Conservation (phyloP, 495 filamentous ascomycete genomes). For the Aspergillus cavernicola region DNA sequence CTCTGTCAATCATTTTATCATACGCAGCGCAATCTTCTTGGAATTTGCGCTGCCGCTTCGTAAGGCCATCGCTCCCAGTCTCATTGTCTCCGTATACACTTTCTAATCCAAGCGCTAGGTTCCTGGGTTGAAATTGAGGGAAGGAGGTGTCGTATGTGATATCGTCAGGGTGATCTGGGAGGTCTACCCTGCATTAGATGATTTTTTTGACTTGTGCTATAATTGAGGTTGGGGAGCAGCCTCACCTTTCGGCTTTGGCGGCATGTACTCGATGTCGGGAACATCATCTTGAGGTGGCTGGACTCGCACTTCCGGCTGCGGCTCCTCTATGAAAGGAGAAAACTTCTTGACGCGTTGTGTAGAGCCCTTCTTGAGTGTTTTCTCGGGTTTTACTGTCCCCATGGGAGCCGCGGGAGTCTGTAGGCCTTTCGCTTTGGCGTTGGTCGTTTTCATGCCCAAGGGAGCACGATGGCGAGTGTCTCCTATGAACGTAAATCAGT, state of each 20-base stretch:
- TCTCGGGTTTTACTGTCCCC: slow-evolving; percentile 43
- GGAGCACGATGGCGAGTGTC: slow-evolving; percentile 72
- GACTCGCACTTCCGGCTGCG: slow-evolving; percentile 27
- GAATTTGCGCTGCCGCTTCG: slow-evolving; percentile 56
- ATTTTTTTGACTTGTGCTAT: slow-evolving; percentile 33
- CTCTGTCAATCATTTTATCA: slow-evolving; percentile 52
- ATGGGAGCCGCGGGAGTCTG: slow-evolving; percentile 56
- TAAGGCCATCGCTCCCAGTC: slow-evolving; percentile 65
- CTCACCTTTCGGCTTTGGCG: slow-evolving; percentile 57
- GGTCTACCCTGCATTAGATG: slow-evolving; percentile 48
- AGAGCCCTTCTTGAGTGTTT: slow-evolving; percentile 45
- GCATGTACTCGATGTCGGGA: slow-evolving; percentile 73
- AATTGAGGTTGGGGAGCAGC: not conserved
- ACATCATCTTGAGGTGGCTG: slow-evolving; percentile 54
- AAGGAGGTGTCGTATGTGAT: slow-evolving; percentile 57
- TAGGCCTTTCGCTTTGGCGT: slow-evolving; percentile 74
- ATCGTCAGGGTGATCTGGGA: slow-evolving; percentile 75
- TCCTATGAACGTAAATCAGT: slow-evolving; percentile 33
- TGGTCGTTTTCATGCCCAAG: slow-evolving; percentile 91
- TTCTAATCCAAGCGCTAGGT: slow-evolving; percentile 63
- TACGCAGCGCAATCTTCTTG: slow-evolving; percentile 46
- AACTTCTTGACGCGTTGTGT: slow-evolving; percentile 50
- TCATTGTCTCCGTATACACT: slow-evolving; percentile 60
- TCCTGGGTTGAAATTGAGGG: slow-evolving; percentile 54
- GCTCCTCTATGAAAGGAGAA: slow-evolving; percentile 34